phyloP scores from a whole-genome alignment of 2,329 filamentous ascomycete genomes.

The Scytalidium sp. region DNA sequence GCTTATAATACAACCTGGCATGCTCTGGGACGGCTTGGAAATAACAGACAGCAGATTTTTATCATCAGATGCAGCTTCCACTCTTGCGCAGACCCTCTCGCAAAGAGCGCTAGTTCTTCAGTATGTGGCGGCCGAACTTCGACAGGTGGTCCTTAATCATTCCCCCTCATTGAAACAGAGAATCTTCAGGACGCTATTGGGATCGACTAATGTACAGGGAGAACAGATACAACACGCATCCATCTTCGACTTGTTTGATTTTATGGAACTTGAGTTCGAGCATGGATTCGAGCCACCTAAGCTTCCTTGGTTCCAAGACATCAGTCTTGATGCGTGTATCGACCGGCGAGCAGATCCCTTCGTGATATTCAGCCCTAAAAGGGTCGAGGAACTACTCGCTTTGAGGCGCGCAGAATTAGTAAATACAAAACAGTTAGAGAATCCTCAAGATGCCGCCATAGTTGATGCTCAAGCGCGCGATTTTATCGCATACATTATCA shows the following conservation, averaged over 20 bases:
- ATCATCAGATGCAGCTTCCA: conserved; percentile 37
- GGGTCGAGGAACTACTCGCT: conserved; percentile 70
- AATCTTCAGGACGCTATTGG: conserved; percentile 72
- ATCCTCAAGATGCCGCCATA: conserved; percentile 44
- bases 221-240: conserved; percentile 67
- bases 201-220: conserved; percentile 65
- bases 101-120: conserved; percentile 76
- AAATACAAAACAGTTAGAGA: conserved; percentile 44
- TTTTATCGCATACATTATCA: conserved; percentile 60
- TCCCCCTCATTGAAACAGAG: conserved; percentile 68
- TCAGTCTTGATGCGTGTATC: conserved; percentile 66
- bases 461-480: conserved; percentile 57
- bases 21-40: conserved; percentile 70
- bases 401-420: conserved; percentile 64
- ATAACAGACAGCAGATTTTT: conserved; percentile 65
- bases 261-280: conserved; percentile 64
- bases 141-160: conserved; percentile 67
- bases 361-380: conserved; percentile 63
- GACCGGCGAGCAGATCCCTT: conserved; percentile 56
- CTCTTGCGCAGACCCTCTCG: conserved; percentile 63
- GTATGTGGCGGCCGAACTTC: conserved; percentile 83
- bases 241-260: conserved; percentile 92
- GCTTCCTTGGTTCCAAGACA: conserved; percentile 58
- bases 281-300: conserved; percentile 44
- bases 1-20: conserved; percentile 63